Base-by-base conservation (phyloP, 225 moss, liverwort and hornwort genomes). In the Thuidium tamariscinum region DNA sequence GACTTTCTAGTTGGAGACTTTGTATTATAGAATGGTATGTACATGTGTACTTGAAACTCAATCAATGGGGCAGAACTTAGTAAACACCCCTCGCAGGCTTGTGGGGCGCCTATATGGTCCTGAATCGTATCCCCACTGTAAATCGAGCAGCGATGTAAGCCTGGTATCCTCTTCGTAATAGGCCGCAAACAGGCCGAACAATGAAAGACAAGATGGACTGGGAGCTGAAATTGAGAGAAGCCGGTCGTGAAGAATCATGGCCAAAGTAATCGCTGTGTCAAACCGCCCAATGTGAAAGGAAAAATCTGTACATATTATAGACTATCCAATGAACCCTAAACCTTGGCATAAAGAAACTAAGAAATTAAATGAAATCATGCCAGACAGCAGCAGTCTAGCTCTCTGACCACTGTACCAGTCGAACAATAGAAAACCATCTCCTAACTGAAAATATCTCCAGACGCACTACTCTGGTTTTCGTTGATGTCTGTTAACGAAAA, bases 401-500 rank as follows among this genome's bases (percentile, higher is more conserved):
- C 67, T 90, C 80, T 20, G 60, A 86, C 82, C 44, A 83, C 82
- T 87, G 46, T 21, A 76, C 46, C 36, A 41, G 56, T 74, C 74
- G 29, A 79, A 78, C 57, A 64, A 51, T 46, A 70, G 30, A 57
- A 78, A 88, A 74, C 27, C 67, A 23, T 73, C 88, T 52, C 73
- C 48, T 30, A 75, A 80, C 51, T 30, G 37, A 57, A 73, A 74
- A 22, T 62, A 71, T 29, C 60, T 79, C 61, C 71, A 72, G 75
- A 71, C 46, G 64, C 37, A 9, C 87, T 91, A 91, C 87, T 89
- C 93, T 48, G 89, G 92, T 87, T 92, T 90, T 80, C 91, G 92
- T 87, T 92, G 90, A 64, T 90, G 91, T 87, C 92, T 92, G 67
- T 92, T 93, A 70, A 94, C 96, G 86, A 97, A 97, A 52, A 96